Base-by-base conservation (phyloP, 495 filamentous ascomycete species). In the Cudoniella acicularis region DNA sequence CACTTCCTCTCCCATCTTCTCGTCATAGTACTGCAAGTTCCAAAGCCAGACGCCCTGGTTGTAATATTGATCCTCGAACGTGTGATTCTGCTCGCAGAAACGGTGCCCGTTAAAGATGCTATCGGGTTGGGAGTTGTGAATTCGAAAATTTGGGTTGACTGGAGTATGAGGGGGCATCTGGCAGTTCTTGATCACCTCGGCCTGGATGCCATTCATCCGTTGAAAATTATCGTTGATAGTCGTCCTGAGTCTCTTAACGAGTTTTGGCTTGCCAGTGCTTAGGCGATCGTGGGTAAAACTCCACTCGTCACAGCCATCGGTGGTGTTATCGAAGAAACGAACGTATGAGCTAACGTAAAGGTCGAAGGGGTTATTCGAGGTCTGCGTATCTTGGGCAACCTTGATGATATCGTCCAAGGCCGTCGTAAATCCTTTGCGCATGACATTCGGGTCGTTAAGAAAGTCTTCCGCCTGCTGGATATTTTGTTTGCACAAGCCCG, bases 321-420 rank as follows among this genome's bases (percentile, higher is more conserved):
- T 56, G 24, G 54, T 56, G 24, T 36, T 42, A 30, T 56, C 54
- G 22, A 56, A 56, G 24, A 56, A 56, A 20, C 23, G 40, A 11
- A 56, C 54, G 23, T 56, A 56, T 2, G 54, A 56, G 24, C 54
- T 56, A 23, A 56, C 41, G 18, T 56, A 56, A 24, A 56, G 21
- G 17, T 56, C 54, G 24, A 56, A 56, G 2, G 10, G 10, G 26
- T 47, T 6, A 41, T 3, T 20, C 10, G 2, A 9, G 13, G 20
- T 9, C 18, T 16, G 2, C 16, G 47, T 36, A 22, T 49, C 41
- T 48, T 56, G 54, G 16, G 36, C 45, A 22, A 22, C 40, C 18
- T 20, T 30, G 10, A 50, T 10, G 23, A 50, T 50, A 25, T 50
- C 48, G 20, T 50, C 48, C 18, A 50, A 25, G 8, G 48, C 48